phyloP scores from a whole-genome alignment of 78 protist genomes.

The Bigelowiella natans region DNA sequence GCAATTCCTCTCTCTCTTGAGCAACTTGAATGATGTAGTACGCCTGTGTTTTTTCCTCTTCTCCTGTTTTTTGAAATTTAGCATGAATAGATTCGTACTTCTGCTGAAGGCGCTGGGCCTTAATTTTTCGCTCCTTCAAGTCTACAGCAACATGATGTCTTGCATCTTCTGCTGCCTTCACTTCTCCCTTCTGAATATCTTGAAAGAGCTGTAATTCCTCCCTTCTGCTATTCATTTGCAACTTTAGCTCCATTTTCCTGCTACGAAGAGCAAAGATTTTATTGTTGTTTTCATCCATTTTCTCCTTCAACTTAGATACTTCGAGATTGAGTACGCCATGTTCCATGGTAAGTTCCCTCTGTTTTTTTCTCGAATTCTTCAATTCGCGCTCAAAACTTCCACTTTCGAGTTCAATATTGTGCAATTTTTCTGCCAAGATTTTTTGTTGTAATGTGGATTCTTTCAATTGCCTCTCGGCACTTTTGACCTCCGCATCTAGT shows the following conservation, averaged over 20 bases:
- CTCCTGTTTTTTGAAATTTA: background rate
- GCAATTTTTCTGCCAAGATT: background rate
- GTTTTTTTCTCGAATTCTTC: background rate
- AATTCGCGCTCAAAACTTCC: background rate
- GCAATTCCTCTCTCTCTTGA: background rate
- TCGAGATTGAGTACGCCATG: background rate
- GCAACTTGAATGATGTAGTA: slow-evolving; percentile 7
- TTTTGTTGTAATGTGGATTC: too few relatives aligned
- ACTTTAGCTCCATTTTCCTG: background rate
- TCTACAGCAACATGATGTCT: background rate
- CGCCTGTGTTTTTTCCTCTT: background rate
- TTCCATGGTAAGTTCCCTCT: background rate
- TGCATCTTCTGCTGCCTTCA: background rate
- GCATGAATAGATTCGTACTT: background rate
- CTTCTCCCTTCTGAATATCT: background rate
- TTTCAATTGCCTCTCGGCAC: background rate
- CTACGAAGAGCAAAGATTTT: background rate
- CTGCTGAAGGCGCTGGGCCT: background rate
- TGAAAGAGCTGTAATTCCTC: background rate
- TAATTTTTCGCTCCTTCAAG: background rate
- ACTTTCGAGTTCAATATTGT: background rate
- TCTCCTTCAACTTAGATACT: background rate
- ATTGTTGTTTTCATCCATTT: background rate
- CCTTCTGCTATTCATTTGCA: background rate
- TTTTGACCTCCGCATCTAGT: background rate